Evolutionary conservation across 352 stramenopile genomes (phyloP).

Genomic region (Lagenidium sp.): DNA sequence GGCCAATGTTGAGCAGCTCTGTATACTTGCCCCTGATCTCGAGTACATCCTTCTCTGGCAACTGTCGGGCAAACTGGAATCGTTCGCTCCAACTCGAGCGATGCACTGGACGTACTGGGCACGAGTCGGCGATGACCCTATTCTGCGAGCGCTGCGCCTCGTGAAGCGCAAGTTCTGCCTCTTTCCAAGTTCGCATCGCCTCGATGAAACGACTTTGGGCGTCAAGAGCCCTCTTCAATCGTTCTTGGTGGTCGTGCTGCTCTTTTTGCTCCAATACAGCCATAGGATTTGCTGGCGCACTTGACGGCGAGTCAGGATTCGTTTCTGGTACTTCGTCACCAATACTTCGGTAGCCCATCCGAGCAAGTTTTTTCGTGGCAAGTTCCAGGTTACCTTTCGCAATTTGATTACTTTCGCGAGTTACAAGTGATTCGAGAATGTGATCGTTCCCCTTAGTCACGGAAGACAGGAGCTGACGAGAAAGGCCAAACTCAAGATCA

Average conservation of each 20-base stretch:
- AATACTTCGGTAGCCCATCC: slow-evolving; percentile 65
- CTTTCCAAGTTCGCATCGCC: slow-evolving; percentile 65
- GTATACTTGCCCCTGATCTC: slow-evolving; percentile 76
- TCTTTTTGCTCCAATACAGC: slow-evolving; percentile 45
- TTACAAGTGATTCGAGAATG: slow-evolving; percentile 30
- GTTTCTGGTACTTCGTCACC: not conserved
- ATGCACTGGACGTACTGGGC: slow-evolving; percentile 37
- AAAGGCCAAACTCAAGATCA: slow-evolving; percentile 58
- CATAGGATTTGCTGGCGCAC: slow-evolving; percentile 16
- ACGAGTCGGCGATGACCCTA: slow-evolving; percentile 22
- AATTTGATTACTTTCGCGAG: slow-evolving; percentile 19
- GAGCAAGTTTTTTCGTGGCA: slow-evolving; percentile 39
- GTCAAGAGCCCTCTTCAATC: slow-evolving; percentile 40
- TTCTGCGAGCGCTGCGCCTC: slow-evolving; percentile 45
- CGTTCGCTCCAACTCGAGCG: slow-evolving; percentile 56
- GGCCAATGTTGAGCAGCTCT: slow-evolving; percentile 75
- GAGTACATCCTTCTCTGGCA: slow-evolving; percentile 22
- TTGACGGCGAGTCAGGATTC: not conserved
- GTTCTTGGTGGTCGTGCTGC: slow-evolving; percentile 30
- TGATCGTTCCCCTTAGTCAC: slow-evolving; percentile 37
- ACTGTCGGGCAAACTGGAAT: slow-evolving; percentile 37
- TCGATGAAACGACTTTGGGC: slow-evolving; percentile 45
- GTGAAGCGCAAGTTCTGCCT: slow-evolving; percentile 48
- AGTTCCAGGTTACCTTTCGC: slow-evolving; percentile 33
- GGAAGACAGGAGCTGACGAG: slow-evolving; percentile 20